Conservation (phyloP, 345 rosid genomes). For the Murraya koenigii region DNA sequence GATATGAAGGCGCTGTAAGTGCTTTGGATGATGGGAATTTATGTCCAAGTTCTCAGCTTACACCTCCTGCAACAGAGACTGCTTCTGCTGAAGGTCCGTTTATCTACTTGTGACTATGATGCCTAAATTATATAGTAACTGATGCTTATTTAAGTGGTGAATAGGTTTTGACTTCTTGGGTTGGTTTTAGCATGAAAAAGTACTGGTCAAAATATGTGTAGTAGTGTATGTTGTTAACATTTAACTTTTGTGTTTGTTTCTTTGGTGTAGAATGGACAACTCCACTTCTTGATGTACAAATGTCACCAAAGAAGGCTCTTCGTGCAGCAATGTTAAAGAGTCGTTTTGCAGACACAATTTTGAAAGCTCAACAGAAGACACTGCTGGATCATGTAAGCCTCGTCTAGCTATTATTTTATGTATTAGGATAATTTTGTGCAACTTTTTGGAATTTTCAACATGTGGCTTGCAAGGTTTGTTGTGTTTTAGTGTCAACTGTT, state of each 20-base stretch:
- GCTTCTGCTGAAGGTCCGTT: constrained; percentile 49
- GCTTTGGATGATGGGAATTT: constrained; percentile 51
- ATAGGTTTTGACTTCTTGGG: not conserved
- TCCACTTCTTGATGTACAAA: constrained; percentile 35
- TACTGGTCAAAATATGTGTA: not conserved
- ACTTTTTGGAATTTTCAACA: not conserved
- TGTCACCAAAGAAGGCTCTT: constrained; percentile 75
- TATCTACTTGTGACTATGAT: not conserved
- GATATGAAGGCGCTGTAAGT: constrained; percentile 55
- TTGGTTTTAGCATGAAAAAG: not conserved
- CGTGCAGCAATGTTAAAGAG: constrained; percentile 75
- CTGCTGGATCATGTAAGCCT: constrained; percentile 54
- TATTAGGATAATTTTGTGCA: not conserved
- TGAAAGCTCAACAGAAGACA: constrained; percentile 68
- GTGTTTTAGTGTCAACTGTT: not conserved
- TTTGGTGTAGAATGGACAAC: constrained; percentile 43
- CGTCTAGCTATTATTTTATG: not conserved
- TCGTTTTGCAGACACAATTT: constrained; percentile 74
- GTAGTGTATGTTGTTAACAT: not conserved
- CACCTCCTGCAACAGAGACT: constrained; percentile 33
- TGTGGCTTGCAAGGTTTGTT: not conserved
- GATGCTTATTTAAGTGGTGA: not conserved
- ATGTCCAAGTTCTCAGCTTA: constrained; percentile 47
- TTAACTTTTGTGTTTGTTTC: not conserved
- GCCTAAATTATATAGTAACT: not conserved